These are phyloP conservation scores for Clitopilus passeckerianus DNA, from an alignment of 768 basidiomycete species.

Conservation along the genomic window DNA sequence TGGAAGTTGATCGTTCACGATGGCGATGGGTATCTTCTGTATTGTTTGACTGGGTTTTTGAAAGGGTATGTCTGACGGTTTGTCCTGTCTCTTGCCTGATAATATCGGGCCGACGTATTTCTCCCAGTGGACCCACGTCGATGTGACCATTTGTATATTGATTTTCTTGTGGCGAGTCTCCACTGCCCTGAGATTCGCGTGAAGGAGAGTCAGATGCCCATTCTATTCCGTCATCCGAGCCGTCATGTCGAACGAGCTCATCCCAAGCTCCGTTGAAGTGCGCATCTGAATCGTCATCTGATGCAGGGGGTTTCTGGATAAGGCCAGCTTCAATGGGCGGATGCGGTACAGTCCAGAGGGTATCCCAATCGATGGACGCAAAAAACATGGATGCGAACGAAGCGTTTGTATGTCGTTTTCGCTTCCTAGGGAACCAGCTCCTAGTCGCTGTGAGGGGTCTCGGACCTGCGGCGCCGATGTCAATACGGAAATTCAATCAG, in stretches of 20 bases:
- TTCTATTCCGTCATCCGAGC: conserved; percentile 37
- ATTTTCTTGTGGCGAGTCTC: conserved; percentile 1
- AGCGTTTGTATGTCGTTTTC: conserved; percentile 41
- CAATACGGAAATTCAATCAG: neutral
- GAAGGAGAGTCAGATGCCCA: conserved; percentile 49
- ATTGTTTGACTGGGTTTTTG: conserved; percentile 4
- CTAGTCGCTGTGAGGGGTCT: conserved; percentile 57
- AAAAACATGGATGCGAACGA: conserved; percentile 63
- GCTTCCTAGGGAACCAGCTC: conserved; percentile 40
- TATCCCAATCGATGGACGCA: conserved; percentile 49
- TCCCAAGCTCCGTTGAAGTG: conserved; percentile 56
- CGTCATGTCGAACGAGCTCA: conserved; percentile 27
- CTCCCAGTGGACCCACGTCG: conserved; percentile 38
- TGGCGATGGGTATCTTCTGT: conserved; percentile 16
- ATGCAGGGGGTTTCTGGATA: conserved; percentile 37
- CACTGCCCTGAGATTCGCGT: conserved; percentile 7
- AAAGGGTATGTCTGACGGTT: neutral
- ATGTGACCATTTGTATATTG: neutral
- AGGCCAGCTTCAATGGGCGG: conserved; percentile 58
- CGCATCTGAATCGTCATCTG: conserved; percentile 27
- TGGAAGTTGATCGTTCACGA: conserved; percentile 11
- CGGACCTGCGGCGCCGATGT: conserved; percentile 32
- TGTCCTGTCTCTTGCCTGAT: conserved; percentile 4
- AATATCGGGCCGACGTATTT: conserved; percentile 15
- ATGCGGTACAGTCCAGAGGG: conserved; percentile 59